Conservation (phyloP, 495 filamentous ascomycete genomes). For the Penicillium paxilli region DNA sequence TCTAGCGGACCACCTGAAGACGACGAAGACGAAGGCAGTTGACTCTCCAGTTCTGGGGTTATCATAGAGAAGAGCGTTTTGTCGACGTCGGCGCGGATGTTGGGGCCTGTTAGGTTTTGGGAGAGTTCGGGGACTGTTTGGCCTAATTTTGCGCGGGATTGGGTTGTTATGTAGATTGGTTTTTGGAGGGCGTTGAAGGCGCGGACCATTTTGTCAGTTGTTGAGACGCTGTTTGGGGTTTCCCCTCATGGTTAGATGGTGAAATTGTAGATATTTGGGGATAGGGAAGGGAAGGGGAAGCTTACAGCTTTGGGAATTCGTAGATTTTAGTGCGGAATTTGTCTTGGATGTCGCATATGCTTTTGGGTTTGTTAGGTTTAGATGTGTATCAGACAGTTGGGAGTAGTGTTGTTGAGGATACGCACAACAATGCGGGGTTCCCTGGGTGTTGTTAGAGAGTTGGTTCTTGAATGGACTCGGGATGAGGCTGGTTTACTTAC, state of each 20-base stretch:
- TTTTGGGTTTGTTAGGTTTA: slow-evolving; percentile 37
- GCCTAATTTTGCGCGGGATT: slow-evolving; percentile 74
- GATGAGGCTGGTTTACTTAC: slow-evolving; percentile 20
- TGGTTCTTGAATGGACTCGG: not conserved
- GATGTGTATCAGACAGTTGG: not conserved
- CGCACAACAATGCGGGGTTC: slow-evolving; percentile 70
- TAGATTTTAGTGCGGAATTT: slow-evolving; percentile 81
- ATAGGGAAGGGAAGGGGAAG: not conserved
- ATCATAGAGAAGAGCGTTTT: slow-evolving; percentile 93
- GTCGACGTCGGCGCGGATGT: slow-evolving; percentile 61
- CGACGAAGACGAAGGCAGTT: no score
- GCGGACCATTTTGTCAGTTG: slow-evolving; percentile 42
- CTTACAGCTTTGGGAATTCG: slow-evolving; percentile 78
- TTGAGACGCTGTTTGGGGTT: slow-evolving; percentile 27
- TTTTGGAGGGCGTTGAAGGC: slow-evolving; percentile 64
- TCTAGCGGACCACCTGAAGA: slow-evolving; percentile 24
- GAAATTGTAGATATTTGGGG: no score
- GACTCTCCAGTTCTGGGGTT: slow-evolving; percentile 42
- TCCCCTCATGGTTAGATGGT: not conserved
- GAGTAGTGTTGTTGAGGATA: slow-evolving; percentile 10
- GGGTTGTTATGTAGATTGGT: slow-evolving; percentile 82
- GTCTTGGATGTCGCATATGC: slow-evolving; percentile 95
- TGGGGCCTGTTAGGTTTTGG: slow-evolving; percentile 33
- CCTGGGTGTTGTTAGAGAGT: slow-evolving; percentile 40
- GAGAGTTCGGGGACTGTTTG: slow-evolving; percentile 70